Conservation (phyloP, 2,329 filamentous ascomycete genomes). For the Paracorniculantispora psalliotae region DNA sequence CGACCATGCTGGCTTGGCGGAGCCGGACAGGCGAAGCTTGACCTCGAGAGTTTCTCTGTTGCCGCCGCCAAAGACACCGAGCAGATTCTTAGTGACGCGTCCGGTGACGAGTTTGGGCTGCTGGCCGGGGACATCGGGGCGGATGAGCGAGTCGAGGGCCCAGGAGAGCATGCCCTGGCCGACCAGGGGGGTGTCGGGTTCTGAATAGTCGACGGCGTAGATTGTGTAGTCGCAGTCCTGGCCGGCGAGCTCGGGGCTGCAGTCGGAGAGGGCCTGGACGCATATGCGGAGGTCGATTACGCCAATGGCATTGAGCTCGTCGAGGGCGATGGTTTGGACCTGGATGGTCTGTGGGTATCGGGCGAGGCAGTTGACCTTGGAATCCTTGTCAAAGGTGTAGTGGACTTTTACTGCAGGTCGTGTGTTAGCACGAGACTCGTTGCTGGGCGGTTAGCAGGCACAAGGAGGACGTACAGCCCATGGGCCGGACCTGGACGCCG, state of each 20-base stretch:
- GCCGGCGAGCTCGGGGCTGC: constrained; percentile 75
- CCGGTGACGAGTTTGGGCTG: constrained; percentile 78
- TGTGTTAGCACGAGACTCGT: constrained; percentile 15
- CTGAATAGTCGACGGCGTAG: constrained; percentile 94
- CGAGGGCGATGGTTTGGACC: constrained; percentile 74
- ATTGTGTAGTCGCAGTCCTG: constrained; percentile 84
- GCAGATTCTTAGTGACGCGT: constrained; percentile 78
- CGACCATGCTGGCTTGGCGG: constrained; percentile 51
- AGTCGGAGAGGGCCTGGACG: constrained; percentile 70
- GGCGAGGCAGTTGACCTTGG: constrained; percentile 84
- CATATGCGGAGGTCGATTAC: constrained; percentile 84
- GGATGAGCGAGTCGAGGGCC: constrained; percentile 51
- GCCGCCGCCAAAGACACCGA: constrained; percentile 79
- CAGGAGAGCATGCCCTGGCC: constrained; percentile 94
- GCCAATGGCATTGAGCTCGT: constrained; percentile 77
- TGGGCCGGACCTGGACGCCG: constrained; percentile 55
- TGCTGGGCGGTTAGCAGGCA: constrained; percentile 18
- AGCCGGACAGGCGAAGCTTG: constrained; percentile 77
- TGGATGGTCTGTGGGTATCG: constrained; percentile 74
- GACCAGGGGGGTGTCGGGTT: constrained; percentile 86
- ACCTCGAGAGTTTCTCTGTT: constrained; percentile 88
- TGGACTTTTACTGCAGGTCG: constrained; percentile 76
- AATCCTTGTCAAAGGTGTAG: constrained; percentile 90
- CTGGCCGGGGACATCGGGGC: constrained; percentile 38
- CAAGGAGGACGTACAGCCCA: constrained; percentile 56